These are phyloP conservation scores for Umbelopsis sp. DNA, from an alignment of 371 early-diverging fungal genomes.

Conservation along the genomic window DNA sequence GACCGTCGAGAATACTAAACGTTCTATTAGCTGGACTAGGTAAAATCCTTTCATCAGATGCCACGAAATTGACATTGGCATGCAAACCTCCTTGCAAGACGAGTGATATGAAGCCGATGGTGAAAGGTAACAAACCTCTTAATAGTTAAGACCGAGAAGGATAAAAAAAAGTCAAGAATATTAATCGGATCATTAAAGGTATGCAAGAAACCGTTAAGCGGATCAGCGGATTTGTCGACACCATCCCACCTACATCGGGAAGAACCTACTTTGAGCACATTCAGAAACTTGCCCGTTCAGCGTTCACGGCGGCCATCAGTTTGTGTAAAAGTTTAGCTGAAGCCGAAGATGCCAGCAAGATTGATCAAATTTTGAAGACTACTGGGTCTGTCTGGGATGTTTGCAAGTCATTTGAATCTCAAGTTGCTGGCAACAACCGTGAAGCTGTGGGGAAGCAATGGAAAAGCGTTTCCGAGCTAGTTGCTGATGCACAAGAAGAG, in stretches of 20 bases:
- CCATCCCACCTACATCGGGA: conserved; percentile 33
- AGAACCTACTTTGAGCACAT: conserved; percentile 31
- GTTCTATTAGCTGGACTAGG: conserved; percentile 32
- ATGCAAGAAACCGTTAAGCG: conserved; percentile 46
- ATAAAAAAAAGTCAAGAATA: no score
- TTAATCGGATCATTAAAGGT: background rate
- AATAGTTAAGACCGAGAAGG: no score
- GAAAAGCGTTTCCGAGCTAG: conserved; percentile 25
- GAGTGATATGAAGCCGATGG: conserved; percentile 38
- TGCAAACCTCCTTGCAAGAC: conserved; percentile 55
- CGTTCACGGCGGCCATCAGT: conserved; percentile 31
- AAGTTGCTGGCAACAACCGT: conserved; percentile 35
- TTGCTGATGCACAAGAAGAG: conserved; percentile 43
- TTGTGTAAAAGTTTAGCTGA: conserved; percentile 33
- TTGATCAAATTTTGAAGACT: conserved; percentile 30
- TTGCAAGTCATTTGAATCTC: conserved; percentile 30
- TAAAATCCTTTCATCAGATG: conserved; percentile 44
- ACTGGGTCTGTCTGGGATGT: conserved; percentile 53
- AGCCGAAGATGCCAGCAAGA: conserved; percentile 20
- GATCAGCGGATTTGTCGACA: conserved; percentile 44
- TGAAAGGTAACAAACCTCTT: conserved; percentile 14
- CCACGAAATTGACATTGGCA: conserved; percentile 52
- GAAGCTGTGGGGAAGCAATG: conserved; percentile 35
- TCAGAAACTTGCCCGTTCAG: conserved; percentile 24
- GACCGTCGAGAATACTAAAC: background rate